Conservation (phyloP, 2,329 filamentous ascomycete genomes). For the Aureobasidium sp. region DNA sequence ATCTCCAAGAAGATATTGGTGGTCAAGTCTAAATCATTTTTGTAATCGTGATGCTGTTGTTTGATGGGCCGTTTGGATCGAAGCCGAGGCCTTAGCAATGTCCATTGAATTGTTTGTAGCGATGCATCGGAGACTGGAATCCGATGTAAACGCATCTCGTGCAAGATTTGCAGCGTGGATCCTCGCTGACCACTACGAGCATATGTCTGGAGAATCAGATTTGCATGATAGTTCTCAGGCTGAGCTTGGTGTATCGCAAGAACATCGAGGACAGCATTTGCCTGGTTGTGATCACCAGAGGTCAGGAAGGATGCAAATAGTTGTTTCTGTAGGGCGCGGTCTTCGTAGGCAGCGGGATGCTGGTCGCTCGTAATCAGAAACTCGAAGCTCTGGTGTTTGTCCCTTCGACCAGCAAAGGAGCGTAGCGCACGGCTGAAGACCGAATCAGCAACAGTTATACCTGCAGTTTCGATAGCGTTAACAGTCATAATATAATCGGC, state of each 20-base stretch:
- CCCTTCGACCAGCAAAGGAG: conserved; percentile 44
- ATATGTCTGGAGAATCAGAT: conserved; percentile 39
- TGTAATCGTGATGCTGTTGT: conserved; percentile 14
- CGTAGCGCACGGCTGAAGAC: conserved; percentile 59
- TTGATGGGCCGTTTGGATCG: conserved; percentile 29
- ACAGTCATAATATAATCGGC: conserved; percentile 53
- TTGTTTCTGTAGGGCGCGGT: conserved; percentile 45
- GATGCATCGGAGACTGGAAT: conserved; percentile 37
- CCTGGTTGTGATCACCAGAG: conserved; percentile 41
- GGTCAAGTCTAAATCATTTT: conserved; percentile 37
- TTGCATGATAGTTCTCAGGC: conserved; percentile 35
- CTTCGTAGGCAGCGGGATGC: conserved; percentile 56
- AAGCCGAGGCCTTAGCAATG: conserved; percentile 32
- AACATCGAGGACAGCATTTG: conserved; percentile 33
- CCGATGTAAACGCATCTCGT: conserved; percentile 42
- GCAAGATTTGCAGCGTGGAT: conserved; percentile 30
- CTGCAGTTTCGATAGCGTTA: conserved; percentile 50
- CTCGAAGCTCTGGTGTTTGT: conserved; percentile 40
- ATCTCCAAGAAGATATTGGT: conserved; percentile 41
- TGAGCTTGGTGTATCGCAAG: conserved; percentile 39
- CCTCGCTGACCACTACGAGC: conserved; percentile 23
- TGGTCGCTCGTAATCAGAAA: conserved; percentile 52
- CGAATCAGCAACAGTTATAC: conserved; percentile 54
- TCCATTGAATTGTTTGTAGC: conserved; percentile 35
- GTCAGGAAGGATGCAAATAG: conserved; percentile 46